Base-by-base conservation (phyloP, 805 yeast species). In the Ogataea pignaliae region DNA sequence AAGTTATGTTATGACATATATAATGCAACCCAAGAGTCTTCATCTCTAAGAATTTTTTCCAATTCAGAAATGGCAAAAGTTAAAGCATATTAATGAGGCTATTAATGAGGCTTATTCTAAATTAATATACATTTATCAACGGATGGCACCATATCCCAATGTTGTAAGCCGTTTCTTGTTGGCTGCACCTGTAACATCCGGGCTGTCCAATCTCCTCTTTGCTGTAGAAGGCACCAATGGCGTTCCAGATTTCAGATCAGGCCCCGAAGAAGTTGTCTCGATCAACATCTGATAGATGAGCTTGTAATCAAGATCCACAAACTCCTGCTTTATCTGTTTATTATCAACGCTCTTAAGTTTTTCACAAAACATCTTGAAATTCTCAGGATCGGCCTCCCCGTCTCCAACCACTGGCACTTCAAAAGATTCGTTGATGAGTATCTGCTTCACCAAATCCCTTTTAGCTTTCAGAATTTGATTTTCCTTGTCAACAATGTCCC, bases 401-500 rank as follows among this genome's bases (percentile, higher is more conserved):
- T 41, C 18, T 18, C 10, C 30, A 9, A 3, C 10, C 3, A 29
- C 34, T 26, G 46, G 47, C 13, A 50, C 33, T 16, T 45, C 46
- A n/a, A 47, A 21, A 5, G 39, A 48, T 8, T 50, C 37, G 16
- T 58, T 62, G 8, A 71, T 61, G 28, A 83, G 52, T 6, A 74
- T 60, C 49, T 75, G 81, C 40, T 76, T 75, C 1, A 81, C 75
- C 35, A 83, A 62, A 41, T 82, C 87, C 42, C 76, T 76, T 56
- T 80, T 78, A 17, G 81, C 78, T 46, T 73, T 75, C 37, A 85
- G 57, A 1, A 70, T 55, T 42, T 80, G 75, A 30, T 74, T 71
- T 53, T 78, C 80, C 44, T 78, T 82, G 52, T 84, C 89, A 3
- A 84, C 72, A 0, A 75, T 55, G 59, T 89, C 96, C 77, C 87